A percentile compares a stretch with the other conserved stretches of the same genome.
phyloP scores from a whole-genome alignment of 1,284 basidiomycete species.

The Apiotrichum montevideense region DNA sequence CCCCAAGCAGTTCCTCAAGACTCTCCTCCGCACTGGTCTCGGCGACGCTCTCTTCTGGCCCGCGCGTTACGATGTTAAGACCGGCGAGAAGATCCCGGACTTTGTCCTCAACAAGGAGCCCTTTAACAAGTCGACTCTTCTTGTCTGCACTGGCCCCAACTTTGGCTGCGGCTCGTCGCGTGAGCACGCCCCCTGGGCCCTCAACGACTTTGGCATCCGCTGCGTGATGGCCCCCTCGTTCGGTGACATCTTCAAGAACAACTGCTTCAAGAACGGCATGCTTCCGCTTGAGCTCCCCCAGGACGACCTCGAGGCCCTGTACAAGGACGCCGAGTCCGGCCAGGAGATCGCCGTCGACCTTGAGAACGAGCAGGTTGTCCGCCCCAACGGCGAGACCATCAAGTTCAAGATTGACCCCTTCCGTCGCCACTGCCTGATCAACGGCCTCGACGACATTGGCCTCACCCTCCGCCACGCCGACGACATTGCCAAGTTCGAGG shows the following conservation, averaged over 20 bases:
- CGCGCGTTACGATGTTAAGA: slow-evolving; percentile 70
- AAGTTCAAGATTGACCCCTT: slow-evolving; percentile 77
- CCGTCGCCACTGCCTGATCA: slow-evolving; percentile 83
- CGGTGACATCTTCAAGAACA: slow-evolving; percentile 77
- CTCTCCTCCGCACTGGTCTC: slow-evolving; percentile 85
- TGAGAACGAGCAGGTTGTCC: slow-evolving; percentile 74
- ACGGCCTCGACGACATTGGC: slow-evolving; percentile 89
- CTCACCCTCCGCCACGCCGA: slow-evolving; percentile 73
- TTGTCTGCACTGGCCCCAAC: slow-evolving; percentile 84
- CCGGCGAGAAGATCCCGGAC: slow-evolving; percentile 67
- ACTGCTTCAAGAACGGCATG: slow-evolving; percentile 93
- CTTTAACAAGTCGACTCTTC: slow-evolving; percentile 71
- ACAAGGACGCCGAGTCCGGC: slow-evolving; percentile 72
- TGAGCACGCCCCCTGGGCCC: slow-evolving; percentile 93
- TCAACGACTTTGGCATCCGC: slow-evolving; percentile 92
- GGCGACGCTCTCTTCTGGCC: slow-evolving; percentile 84
- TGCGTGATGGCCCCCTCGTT: slow-evolving; percentile 90
- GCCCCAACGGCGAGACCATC: slow-evolving; percentile 68
- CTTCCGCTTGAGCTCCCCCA: slow-evolving; percentile 74
- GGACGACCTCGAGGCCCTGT: slow-evolving; percentile 66
- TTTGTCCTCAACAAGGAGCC: slow-evolving; percentile 85
- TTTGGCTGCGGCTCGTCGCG: slow-evolving; percentile 92
- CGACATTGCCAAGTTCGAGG: slow-evolving; percentile 69
- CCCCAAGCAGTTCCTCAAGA: slow-evolving; percentile 93
- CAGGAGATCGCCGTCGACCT: slow-evolving; percentile 83